phyloP scores from a whole-genome alignment of 768 basidiomycete species.

The Tremella yokohamensis region DNA sequence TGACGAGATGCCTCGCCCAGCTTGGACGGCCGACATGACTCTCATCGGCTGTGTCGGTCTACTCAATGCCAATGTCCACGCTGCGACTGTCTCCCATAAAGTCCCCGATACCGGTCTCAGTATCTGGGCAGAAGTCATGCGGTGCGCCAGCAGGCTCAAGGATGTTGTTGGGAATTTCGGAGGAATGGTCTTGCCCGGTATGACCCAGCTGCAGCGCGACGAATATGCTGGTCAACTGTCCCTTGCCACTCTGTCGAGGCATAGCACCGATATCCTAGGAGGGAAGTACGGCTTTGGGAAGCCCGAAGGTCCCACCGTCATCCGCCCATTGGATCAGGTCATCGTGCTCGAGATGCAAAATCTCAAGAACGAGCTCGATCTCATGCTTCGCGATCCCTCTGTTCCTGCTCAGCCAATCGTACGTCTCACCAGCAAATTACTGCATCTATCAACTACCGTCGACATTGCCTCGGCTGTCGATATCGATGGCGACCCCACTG shows the following conservation, averaged over 20 bases:
- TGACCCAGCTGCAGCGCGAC: slow-evolving; percentile 4
- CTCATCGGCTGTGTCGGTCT: slow-evolving; percentile 65
- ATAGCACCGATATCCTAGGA: slow-evolving; percentile 17
- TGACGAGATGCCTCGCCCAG: slow-evolving; percentile 38
- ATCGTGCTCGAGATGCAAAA: slow-evolving; percentile 20
- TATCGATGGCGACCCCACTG: slow-evolving; percentile 40
- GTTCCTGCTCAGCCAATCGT: background rate
- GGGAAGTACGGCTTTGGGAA: slow-evolving; percentile 35
- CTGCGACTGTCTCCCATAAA: slow-evolving; percentile 49
- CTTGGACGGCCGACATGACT: slow-evolving; percentile 54
- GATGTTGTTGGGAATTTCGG: slow-evolving; percentile 32
- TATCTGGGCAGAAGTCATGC: slow-evolving; percentile 37
- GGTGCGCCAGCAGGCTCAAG: slow-evolving; percentile 31
- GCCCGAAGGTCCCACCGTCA: background rate
- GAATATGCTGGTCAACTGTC: background rate
- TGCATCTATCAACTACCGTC: slow-evolving; percentile 13
- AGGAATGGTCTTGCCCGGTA: background rate
- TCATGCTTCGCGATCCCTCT: background rate
- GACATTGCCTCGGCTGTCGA: slow-evolving; percentile 48
- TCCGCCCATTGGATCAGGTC: slow-evolving; percentile 22
- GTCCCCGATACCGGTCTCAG: slow-evolving; percentile 33
- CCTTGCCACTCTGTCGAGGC: background rate
- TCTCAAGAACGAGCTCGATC: slow-evolving; percentile 21
- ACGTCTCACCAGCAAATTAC: background rate
- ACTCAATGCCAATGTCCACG: slow-evolving; percentile 59